Evolutionary conservation across 2,329 filamentous ascomycete genomes (phyloP), one percentile per base, ranked within the genome.

Genomic region (Colletotrichum siamense): DNA sequence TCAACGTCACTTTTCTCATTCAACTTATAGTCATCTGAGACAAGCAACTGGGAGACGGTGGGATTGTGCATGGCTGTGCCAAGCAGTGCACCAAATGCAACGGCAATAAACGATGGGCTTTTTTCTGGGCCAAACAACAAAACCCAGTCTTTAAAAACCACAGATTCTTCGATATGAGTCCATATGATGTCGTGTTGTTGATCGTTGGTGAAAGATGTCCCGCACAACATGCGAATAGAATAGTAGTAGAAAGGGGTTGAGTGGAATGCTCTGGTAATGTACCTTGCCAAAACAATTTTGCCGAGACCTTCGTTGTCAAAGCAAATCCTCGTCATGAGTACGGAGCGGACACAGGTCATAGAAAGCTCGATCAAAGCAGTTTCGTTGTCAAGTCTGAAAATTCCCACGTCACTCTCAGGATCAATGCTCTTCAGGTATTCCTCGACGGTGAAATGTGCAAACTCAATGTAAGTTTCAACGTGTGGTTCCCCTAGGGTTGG

Each of bases 1-100:
- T 28, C 26, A 28, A 28, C 26, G 26, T 28, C 6, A 6, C 26
- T 28, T 28, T 28, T 6, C 26, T 28, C 26, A 28, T 28, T 6
- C 6, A 28, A 28, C 6, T 28, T 28, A 28, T 6, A 6, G 26
- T 28, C 26, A 28, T 28, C 26, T 6, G 26, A 28, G 26, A 28
- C 26, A 28, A 28, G 26, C 26, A 28, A 28, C 26, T 28, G 5
- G 6, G 26, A 30, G 1, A 8, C 2, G 1, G 36, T 18, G 7
- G 7, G 6, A 5, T 18, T 5, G 15, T 1, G 4, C 0, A 0
- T 5, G 2, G 32, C 2, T 15, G 0, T 8, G 1, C 15, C 18
- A 18, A 44, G 8, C 0, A 44, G 8, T 1, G 39, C 8, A n/a
- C 39, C 39, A 44, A 44, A 44, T 1, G 39, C 16, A 5, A 44